Percentiles rank a stretch among this genome's conserved stretches.
These are phyloP conservation scores for Hypoxylon trugodes DNA, from an alignment of 495 filamentous ascomycete species.

Conservation along the genomic window DNA sequence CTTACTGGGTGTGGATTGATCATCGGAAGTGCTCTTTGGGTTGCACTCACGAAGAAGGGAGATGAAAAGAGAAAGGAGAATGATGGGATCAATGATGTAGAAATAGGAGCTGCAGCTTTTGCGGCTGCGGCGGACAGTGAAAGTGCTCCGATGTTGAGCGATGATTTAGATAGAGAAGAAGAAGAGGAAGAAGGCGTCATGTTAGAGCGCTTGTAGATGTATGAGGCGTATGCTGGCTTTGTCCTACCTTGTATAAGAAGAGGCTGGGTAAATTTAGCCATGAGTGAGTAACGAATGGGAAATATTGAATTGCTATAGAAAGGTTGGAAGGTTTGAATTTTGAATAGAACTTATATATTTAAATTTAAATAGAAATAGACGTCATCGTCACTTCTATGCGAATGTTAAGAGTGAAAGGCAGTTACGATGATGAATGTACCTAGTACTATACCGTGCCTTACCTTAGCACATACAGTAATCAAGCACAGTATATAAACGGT, in stretches of 20 bases:
- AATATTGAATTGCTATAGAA: neutral
- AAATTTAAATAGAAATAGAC: too few species aligned
- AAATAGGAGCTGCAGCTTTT: constrained; percentile 15
- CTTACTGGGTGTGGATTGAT: constrained; percentile 81
- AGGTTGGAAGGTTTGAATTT: neutral
- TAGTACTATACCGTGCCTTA: too few species aligned
- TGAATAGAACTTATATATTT: neutral
- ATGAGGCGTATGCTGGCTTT: constrained; percentile 1
- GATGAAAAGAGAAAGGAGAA: constrained; percentile 16
- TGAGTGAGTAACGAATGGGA: too few species aligned
- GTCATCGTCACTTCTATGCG: too few species aligned
- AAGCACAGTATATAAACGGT: constrained; percentile 26
- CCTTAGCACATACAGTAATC: constrained; percentile 24
- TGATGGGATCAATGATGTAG: constrained; percentile 9
- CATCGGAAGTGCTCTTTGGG: constrained; percentile 80
- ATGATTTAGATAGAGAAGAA: constrained; percentile 23
- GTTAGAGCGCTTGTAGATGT: constrained; percentile 21
- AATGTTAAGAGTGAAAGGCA: too few species aligned
- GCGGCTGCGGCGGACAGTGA: constrained; percentile 27
- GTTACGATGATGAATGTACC: too few species aligned
- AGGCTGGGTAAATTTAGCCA: constrained; percentile 6
- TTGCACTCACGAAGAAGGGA: constrained; percentile 65
- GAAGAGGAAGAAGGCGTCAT: constrained; percentile 21
- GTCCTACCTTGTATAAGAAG: neutral
- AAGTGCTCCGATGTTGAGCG: constrained; percentile 28